Evolutionary conservation across 208 protist genomes (phyloP).

Genomic region (Plasmodiophora brassicae): DNA sequence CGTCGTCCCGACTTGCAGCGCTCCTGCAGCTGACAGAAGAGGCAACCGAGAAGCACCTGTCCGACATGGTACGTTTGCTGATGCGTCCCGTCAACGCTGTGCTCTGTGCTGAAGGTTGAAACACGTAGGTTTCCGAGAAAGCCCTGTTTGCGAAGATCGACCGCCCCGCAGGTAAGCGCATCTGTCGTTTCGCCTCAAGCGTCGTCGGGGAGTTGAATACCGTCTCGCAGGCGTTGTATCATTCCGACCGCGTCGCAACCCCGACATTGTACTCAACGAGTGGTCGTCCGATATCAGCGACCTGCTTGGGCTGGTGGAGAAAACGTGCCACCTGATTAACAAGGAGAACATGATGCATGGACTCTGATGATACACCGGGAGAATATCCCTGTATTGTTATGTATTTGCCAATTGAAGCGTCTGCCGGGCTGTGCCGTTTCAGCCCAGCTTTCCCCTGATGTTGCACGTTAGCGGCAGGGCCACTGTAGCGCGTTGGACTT

Average conservation of each 20-base stretch:
- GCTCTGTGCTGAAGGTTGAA: too few relatives aligned
- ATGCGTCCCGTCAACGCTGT: too few relatives aligned
- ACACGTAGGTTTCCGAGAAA: too few relatives aligned
- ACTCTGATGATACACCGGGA: background rate
- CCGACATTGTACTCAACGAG: constrained; percentile 44
- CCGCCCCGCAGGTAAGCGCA: constrained; percentile 28
- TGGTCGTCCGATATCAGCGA: constrained; percentile 52
- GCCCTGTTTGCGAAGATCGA: constrained; percentile 49
- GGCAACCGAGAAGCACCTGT: constrained; percentile 37
- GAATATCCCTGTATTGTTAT: too few relatives aligned
- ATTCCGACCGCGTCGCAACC: background rate
- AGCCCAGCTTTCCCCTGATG: too few relatives aligned
- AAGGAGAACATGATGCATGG: constrained; percentile 51
- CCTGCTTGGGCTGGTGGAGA: constrained; percentile 50
- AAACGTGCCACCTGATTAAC: constrained; percentile 57
- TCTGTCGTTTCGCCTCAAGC: background rate
- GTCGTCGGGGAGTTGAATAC: background rate
- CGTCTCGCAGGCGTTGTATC: background rate
- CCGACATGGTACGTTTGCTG: constrained; percentile 39
- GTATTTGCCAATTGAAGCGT: too few relatives aligned
- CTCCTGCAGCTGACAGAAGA: constrained; percentile 46
- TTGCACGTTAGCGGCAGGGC: too few relatives aligned
- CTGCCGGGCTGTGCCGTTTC: too few relatives aligned
- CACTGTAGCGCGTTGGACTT: too few relatives aligned
- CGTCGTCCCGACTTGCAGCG: constrained; percentile 35